Percentiles rank a stretch among this genome's conserved stretches.
phyloP scores from a whole-genome alignment of 306 rosid genomes.

The Prunus padus region DNA sequence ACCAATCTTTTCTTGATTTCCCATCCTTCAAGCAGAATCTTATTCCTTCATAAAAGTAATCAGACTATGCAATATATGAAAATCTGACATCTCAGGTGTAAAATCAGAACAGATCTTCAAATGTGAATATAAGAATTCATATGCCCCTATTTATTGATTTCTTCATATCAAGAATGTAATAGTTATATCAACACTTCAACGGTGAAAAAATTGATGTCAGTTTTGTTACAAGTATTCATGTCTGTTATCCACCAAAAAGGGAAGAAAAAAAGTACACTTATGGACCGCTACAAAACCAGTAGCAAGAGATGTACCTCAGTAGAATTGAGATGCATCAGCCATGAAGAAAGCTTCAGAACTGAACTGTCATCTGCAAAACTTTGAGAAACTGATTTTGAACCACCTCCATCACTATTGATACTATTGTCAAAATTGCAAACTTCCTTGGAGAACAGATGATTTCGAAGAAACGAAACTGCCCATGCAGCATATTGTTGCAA shows the following conservation, averaged over 20 bases:
- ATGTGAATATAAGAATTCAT: constrained; percentile 2
- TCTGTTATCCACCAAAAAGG: background rate
- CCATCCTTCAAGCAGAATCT: background rate
- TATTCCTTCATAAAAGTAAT: background rate
- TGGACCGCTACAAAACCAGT: background rate
- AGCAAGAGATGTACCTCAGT: constrained; percentile 50
- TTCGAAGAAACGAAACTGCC: constrained; percentile 73
- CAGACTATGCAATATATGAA: background rate
- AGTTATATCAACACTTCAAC: background rate
- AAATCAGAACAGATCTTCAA: background rate
- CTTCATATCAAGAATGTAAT: background rate
- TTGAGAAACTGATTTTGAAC: constrained; percentile 53
- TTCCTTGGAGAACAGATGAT: constrained; percentile 65
- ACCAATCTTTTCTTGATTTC: background rate
- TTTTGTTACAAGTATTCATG: background rate
- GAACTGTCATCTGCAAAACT: constrained; percentile 66
- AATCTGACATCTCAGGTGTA: background rate
- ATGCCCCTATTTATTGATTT: background rate
- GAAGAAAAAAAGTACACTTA: background rate
- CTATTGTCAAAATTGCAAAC: constrained; percentile 34
- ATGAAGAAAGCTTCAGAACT: constrained; percentile 60
- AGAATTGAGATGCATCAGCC: constrained; percentile 68
- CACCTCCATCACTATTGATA: constrained; percentile 33
- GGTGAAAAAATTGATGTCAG: background rate
- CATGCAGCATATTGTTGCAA: constrained; percentile 86